A percentile compares a stretch with the other conserved stretches of the same genome.
phyloP scores from a whole-genome alignment of 2,329 filamentous ascomycete species.

The Aspergillus oerlinghausenensis region DNA sequence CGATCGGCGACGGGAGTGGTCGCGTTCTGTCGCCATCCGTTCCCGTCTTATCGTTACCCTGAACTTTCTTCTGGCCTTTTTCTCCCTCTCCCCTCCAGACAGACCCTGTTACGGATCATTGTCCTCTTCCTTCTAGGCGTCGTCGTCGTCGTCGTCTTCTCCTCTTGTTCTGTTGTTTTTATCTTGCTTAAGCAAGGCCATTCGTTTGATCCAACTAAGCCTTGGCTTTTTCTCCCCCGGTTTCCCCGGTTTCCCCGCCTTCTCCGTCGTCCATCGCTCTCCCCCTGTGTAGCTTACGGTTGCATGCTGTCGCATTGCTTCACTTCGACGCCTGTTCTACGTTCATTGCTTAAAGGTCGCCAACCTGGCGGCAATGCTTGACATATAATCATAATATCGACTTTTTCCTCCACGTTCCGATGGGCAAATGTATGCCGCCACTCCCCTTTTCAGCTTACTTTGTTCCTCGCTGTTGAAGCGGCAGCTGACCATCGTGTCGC shows the following conservation, averaged over 20 bases:
- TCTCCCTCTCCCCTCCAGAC: conserved; percentile 1
- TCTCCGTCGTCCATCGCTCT: neutral
- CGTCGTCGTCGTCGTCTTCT: neutral
- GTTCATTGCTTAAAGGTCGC: conserved; percentile 2
- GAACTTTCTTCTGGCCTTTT: neutral
- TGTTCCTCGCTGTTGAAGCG: neutral
- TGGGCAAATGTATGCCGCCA: conserved; percentile 39
- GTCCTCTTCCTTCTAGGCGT: neutral
- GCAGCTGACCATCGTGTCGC: neutral
- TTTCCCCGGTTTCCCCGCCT: neutral
- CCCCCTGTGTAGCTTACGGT: neutral
- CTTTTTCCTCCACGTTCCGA: conserved; percentile 23
- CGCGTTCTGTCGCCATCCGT: conserved; percentile 18
- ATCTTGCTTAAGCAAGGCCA: conserved; percentile 14
- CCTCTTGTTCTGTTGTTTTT: conserved; percentile 2
- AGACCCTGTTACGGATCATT: neutral
- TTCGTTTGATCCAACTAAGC: conserved; percentile 10
- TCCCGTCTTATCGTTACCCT: conserved; percentile 17
- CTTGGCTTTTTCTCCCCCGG: neutral
- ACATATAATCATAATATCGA: conserved; percentile 7
- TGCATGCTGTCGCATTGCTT: neutral
- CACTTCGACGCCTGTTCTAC: neutral
- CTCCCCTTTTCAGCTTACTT: neutral
- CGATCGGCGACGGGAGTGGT: conserved; percentile 10
- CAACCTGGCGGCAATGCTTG: conserved; percentile 27